A percentile compares a stretch with the other conserved stretches of the same genome.
phyloP scores from a whole-genome alignment of 768 basidiomycete species.

The Kwoniella sp. region DNA sequence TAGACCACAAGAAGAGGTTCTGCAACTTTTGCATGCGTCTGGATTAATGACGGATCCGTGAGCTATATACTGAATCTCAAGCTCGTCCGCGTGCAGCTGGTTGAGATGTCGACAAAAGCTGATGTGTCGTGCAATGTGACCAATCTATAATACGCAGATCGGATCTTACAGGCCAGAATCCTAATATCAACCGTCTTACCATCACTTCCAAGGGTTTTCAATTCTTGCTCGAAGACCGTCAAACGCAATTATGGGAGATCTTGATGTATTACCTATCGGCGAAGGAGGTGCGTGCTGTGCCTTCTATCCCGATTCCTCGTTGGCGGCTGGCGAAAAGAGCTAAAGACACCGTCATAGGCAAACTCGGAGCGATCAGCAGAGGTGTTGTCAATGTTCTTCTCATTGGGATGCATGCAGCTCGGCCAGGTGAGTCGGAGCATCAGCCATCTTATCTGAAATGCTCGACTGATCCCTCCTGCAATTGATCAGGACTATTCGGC shows the following conservation, averaged over 20 bases:
- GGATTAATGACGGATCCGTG: slow-evolving; percentile 81
- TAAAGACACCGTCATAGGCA: slow-evolving; percentile 18
- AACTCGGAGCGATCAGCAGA: slow-evolving; percentile 86
- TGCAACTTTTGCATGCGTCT: slow-evolving; percentile 78
- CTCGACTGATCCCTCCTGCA: too few relatives aligned
- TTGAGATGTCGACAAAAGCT: too few relatives aligned
- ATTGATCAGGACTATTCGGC: slow-evolving; percentile 97
- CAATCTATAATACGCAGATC: too few relatives aligned
- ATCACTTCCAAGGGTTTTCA: slow-evolving; percentile 97
- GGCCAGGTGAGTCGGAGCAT: slow-evolving; percentile 65
- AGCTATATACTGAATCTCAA: slow-evolving; percentile 41
- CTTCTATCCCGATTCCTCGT: too few relatives aligned
- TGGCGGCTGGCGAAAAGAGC: background rate
- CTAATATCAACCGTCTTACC: slow-evolving; percentile 42
- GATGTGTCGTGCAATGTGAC: too few relatives aligned
- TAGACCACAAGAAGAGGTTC: slow-evolving; percentile 78
- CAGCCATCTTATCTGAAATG: background rate
- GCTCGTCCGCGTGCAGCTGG: background rate
- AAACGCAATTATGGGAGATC: slow-evolving; percentile 93
- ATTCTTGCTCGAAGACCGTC: slow-evolving; percentile 89
- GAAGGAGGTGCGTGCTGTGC: slow-evolving; percentile 64
- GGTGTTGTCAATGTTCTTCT: slow-evolving; percentile 90
- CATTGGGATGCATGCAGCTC: slow-evolving; percentile 94
- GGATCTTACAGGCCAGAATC: slow-evolving; percentile 22
- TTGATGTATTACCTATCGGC: slow-evolving; percentile 85